Evolutionary conservation across 805 yeast genomes (phyloP).

Genomic region (Wickerhamomyces tratensis): DNA sequence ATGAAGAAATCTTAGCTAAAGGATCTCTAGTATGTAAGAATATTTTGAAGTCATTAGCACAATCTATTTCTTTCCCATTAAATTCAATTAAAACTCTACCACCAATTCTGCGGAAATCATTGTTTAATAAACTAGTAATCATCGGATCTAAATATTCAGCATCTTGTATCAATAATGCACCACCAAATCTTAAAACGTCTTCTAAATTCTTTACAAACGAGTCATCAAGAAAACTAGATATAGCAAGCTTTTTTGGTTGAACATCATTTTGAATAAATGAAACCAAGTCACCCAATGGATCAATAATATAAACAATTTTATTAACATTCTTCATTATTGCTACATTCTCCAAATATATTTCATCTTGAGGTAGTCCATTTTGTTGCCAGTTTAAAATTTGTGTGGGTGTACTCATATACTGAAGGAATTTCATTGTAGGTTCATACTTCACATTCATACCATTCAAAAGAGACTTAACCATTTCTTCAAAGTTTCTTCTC

Average conservation of each 20-base stretch:
- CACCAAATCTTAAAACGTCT: slow-evolving; percentile 80
- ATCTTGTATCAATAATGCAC: slow-evolving; percentile 59
- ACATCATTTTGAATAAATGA: slow-evolving; percentile 27
- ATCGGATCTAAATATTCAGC: slow-evolving; percentile 78
- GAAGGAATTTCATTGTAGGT: slow-evolving; percentile 21
- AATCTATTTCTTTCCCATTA: slow-evolving; percentile 58
- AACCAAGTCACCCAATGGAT: slow-evolving; percentile 48
- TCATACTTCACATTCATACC: slow-evolving; percentile 30
- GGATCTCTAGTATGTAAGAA: slow-evolving; percentile 55
- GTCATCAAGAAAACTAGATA: slow-evolving; percentile 65
- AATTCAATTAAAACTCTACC: slow-evolving; percentile 55
- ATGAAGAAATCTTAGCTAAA: slow-evolving; percentile 34
- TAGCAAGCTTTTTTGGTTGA: slow-evolving; percentile 28
- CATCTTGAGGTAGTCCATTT: slow-evolving; percentile 47
- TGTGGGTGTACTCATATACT: slow-evolving; percentile 29
- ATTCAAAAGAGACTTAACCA: slow-evolving; percentile 28
- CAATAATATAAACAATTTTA: slow-evolving; percentile 53
- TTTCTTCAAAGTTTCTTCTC: slow-evolving; percentile 25
- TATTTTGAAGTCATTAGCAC: slow-evolving; percentile 53
- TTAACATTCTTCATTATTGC: slow-evolving; percentile 32
- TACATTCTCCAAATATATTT: slow-evolving; percentile 53
- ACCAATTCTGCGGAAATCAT: slow-evolving; percentile 56
- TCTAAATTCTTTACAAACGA: slow-evolving; percentile 63
- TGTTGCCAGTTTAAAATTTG: slow-evolving; percentile 42
- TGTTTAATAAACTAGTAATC: slow-evolving; percentile 48